phyloP scores from a whole-genome alignment of 208 protist species.

The Trichomonas gallinae region DNA sequence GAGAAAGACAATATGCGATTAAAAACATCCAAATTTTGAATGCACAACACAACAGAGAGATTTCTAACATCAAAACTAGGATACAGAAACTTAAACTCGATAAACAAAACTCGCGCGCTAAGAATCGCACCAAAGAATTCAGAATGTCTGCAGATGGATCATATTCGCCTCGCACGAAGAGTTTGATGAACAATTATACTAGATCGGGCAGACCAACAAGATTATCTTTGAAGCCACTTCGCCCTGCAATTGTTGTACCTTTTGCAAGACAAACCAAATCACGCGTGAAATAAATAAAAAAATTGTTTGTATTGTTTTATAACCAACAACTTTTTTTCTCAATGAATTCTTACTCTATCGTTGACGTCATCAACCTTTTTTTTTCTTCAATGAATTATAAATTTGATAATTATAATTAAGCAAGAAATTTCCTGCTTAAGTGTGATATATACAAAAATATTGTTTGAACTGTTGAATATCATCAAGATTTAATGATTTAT shows the following conservation, averaged over 20 bases:
- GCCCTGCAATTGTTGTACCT: not conserved
- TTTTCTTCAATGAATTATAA: no score
- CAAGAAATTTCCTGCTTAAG: no score
- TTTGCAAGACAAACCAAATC: not conserved
- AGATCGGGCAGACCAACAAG: not conserved
- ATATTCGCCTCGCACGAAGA: not conserved
- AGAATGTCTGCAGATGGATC: not conserved
- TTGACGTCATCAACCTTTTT: no score
- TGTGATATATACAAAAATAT: no score
- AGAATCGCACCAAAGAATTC: not conserved
- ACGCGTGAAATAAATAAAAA: not conserved
- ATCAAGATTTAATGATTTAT: no score
- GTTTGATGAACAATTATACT: not conserved
- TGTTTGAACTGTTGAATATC: no score
- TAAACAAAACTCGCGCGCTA: not conserved
- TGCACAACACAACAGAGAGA: not conserved
- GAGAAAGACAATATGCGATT: not conserved
- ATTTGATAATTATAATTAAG: no score
- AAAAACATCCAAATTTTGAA: not conserved
- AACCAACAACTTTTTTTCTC: no score
- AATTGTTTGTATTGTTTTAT: not conserved
- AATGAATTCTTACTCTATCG: no score
- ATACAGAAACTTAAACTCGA: not conserved
- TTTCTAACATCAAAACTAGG: not conserved
- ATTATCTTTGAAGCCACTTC: not conserved